These are phyloP conservation scores for Amylostereum areolatum DNA, from an alignment of 1,284 basidiomycete genomes.

Conservation along the genomic window DNA sequence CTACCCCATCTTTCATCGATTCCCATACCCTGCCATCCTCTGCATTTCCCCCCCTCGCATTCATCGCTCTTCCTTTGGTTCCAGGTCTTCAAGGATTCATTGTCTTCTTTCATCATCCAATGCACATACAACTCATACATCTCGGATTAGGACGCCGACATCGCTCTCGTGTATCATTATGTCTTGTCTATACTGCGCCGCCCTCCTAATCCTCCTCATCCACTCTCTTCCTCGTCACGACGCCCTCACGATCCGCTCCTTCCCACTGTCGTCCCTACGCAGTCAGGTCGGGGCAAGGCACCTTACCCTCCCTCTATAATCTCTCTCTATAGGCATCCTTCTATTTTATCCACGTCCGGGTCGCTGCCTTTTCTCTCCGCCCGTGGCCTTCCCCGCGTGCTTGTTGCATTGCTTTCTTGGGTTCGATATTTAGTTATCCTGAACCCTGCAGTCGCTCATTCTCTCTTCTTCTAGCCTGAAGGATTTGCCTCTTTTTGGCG, in stretches of 20 bases:
- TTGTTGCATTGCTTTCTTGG: background rate
- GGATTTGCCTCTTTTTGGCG: no score
- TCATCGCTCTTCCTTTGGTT: background rate
- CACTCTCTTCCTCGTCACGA: background rate
- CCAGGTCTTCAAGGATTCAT: background rate
- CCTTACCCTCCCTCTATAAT: background rate
- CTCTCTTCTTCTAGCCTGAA: background rate
- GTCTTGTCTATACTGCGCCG: background rate
- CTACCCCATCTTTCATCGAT: no score
- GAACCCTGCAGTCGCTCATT: background rate
- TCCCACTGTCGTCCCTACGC: background rate
- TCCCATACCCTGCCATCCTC: no score
- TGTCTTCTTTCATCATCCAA: background rate
- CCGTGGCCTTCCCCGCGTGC: background rate
- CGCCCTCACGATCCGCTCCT: background rate
- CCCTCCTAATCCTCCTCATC: background rate
- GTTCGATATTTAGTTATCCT: no score
- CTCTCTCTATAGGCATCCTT: background rate
- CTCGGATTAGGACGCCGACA: no score
- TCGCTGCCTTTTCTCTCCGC: background rate
- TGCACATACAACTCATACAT: background rate
- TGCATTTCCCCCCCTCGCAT: background rate
- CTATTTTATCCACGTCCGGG: background rate
- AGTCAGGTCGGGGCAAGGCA: background rate
- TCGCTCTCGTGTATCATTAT: background rate